Conservation (phyloP, 1,284 basidiomycete species). For the Porodaedalea pini region DNA sequence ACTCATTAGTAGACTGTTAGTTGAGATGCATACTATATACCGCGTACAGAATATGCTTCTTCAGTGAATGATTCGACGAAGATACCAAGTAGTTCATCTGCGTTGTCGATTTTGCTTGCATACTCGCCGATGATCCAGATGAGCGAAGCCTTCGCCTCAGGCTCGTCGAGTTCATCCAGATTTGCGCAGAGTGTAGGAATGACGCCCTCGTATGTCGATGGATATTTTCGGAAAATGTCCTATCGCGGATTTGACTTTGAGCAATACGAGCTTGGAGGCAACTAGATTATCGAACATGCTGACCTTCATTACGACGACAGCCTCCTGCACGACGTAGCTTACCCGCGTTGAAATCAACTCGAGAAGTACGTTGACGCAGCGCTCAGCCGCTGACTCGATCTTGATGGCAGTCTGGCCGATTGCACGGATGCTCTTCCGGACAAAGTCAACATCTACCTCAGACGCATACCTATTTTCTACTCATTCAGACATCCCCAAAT, state of each 20-base stretch:
- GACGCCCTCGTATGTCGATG: slow-evolving; percentile 95
- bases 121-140: slow-evolving; percentile 99
- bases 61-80: slow-evolving; percentile 93
- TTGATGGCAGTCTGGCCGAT: slow-evolving; percentile 97
- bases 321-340: slow-evolving; percentile 97
- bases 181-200: slow-evolving; percentile 95
- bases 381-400: slow-evolving; percentile 88
- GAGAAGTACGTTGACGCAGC: slow-evolving; percentile 91
- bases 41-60: slow-evolving; percentile 83
- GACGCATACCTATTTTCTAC: slow-evolving; percentile 73
- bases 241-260: slow-evolving; percentile 30
- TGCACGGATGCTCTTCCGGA: slow-evolving; percentile 89
- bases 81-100: slow-evolving; percentile 85
- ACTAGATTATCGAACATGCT: slow-evolving; percentile 14
- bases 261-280: not conserved
- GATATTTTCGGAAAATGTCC: slow-evolving; percentile 99
- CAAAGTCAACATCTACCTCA: slow-evolving; percentile 98
- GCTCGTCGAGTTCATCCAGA: slow-evolving; percentile 95
- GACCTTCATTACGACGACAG: slow-evolving; percentile 97
- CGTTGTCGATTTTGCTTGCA: slow-evolving; percentile 94
- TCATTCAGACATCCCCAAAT: slow-evolving; percentile 3
- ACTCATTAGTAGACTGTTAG: slow-evolving; percentile 3
- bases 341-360: slow-evolving; percentile 91
- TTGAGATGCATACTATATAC: slow-evolving; percentile 1
- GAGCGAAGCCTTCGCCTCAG: slow-evolving; percentile 95